Evolutionary conservation across 176 grass and related monocot genomes (phyloP), one percentile per base, ranked within the genome.

Genomic region (Carex pumila): DNA sequence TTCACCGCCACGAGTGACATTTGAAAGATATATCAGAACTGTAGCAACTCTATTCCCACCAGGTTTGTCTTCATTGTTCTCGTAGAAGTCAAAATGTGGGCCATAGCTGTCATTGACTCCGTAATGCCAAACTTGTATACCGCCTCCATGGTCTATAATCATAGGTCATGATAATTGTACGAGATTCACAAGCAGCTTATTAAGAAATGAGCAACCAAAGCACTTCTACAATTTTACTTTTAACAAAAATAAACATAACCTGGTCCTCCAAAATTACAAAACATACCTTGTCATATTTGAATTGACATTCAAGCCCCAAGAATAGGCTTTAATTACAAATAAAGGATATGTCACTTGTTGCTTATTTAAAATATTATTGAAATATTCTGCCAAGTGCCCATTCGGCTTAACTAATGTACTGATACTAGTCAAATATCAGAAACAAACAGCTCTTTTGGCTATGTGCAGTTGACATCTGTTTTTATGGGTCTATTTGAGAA

Each of bases 21-120:
- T 74, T 86, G 92, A 98, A 78, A 98, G 86, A 86, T 91, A 93
- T 17, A 98, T 87, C 41, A 94, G 12, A 83, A 94, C 77, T 50
- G 90, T 97, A 45, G 83, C 87, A 79, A 89, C 19, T 45, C 36
- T 83, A 85, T 87, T 58, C 6, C 17, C 31, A 65, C 68, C 77
- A 88, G 36, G 86, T 53, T 55, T 74, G 61, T 86, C 76, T 81
- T 87, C 70, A 43, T 65, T 76, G 56, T 94, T 62, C 13, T 88
- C 87, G 61, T 81, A 79, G 69, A 82, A 85, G 56, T 86, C 89
- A 84, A 61, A 65, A 87, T 87, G 74, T 71, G 81, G 25, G 74
- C 65, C 75, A 82, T 91, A 81, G 83, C 82, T 93, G 85, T 84
- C 85, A 64, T 87, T 93, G 43, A 73, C 84, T 25, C 39, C 57